Conservation (phyloP, 345 rosid genomes). For the Syzygium grande region DNA sequence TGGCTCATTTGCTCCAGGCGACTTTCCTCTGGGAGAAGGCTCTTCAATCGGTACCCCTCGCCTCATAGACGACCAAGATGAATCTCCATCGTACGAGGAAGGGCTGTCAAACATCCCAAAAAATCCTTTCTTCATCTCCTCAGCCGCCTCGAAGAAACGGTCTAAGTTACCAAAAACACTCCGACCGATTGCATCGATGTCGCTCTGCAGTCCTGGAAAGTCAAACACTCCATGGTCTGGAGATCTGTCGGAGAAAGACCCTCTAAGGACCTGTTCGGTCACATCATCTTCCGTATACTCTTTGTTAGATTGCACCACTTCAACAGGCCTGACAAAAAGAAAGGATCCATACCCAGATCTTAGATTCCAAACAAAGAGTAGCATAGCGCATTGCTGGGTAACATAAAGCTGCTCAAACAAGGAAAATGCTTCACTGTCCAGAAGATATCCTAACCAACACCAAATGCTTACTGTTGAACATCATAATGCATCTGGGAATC, state of each 20-base stretch:
- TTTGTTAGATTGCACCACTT: conserved; percentile 61
- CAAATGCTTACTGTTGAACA: neutral
- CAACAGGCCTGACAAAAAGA: conserved; percentile 44
- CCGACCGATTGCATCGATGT: conserved; percentile 53
- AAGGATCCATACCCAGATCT: neutral
- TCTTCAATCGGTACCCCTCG: conserved; percentile 48
- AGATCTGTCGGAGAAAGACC: conserved; percentile 12
- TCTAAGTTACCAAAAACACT: conserved; percentile 46
- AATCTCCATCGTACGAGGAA: conserved; percentile 8
- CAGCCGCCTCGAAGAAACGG: conserved; percentile 65
- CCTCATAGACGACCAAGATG: conserved; percentile 27
- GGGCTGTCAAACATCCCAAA: conserved; percentile 40
- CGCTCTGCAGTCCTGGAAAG: conserved; percentile 71
- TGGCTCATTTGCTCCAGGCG: conserved; percentile 7
- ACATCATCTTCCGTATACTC: conserved; percentile 93
- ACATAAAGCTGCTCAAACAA: neutral
- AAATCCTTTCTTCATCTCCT: conserved; percentile 54
- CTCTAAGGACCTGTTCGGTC: conserved; percentile 44
- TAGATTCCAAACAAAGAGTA: neutral
- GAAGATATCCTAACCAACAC: neutral
- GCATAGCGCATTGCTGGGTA: neutral
- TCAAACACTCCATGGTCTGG: conserved; percentile 32
- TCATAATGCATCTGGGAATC: neutral
- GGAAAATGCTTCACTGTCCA: neutral
- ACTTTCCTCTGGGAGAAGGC: conserved; percentile 21